Evolutionary conservation across 1,284 basidiomycete species (phyloP).

Genomic region (Apiotrichum veenhuisii): DNA sequence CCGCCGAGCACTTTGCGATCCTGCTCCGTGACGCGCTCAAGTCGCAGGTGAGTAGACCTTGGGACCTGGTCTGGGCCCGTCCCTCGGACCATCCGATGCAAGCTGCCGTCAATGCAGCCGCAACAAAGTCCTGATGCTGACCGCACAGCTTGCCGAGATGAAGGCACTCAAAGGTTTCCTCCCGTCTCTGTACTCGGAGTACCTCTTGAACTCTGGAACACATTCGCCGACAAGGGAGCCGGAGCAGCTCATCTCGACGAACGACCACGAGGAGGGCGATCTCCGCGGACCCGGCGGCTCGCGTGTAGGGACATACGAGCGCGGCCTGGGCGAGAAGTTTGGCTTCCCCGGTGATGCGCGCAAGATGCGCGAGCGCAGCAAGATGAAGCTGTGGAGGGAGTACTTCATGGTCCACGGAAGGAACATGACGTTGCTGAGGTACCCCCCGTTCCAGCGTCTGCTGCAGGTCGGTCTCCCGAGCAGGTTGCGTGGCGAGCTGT

Average conservation of each 20-base stretch:
- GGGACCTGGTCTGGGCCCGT: no score
- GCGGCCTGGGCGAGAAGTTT: slow-evolving; percentile 79
- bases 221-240: neutral
- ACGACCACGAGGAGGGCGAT: slow-evolving; percentile 55
- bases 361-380: slow-evolving; percentile 93
- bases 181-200: slow-evolving; percentile 90
- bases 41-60: slow-evolving; percentile 56
- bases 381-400: slow-evolving; percentile 92
- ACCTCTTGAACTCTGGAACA: slow-evolving; percentile 56
- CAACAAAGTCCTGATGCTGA: neutral
- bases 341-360: slow-evolving; percentile 92
- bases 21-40: slow-evolving; percentile 86
- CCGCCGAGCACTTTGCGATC: slow-evolving; percentile 90
- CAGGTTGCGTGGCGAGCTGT: slow-evolving; percentile 91
- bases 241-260: slow-evolving; percentile 13
- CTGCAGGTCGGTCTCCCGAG: slow-evolving; percentile 97
- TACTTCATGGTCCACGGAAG: slow-evolving; percentile 63
- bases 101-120: neutral
- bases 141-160: slow-evolving; percentile 74
- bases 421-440: slow-evolving; percentile 66
- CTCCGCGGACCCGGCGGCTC: slow-evolving; percentile 54
- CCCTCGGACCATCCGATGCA: neutral
- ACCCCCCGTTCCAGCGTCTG: slow-evolving; percentile 92
- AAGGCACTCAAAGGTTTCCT: slow-evolving; percentile 87
- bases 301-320: slow-evolving; percentile 60